Evolutionary conservation across 306 rosid genomes (phyloP), one percentile per base, ranked within the genome.

Genomic region (Lupinus albus): DNA sequence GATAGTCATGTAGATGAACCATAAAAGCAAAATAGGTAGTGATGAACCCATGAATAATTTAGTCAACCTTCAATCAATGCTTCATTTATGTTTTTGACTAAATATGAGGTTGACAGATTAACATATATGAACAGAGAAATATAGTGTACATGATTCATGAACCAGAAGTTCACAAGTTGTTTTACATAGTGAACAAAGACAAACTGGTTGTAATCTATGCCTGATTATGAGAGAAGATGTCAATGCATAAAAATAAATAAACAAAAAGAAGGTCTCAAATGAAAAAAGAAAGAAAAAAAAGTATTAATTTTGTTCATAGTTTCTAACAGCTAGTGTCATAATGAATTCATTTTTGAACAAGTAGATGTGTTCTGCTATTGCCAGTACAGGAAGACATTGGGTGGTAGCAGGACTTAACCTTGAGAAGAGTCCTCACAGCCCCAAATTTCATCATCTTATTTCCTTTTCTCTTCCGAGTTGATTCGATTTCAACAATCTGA

Each of bases 381-480:
- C 85, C 89, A 21, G 67, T 12, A 16, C 82, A 77, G 12, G 35
- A 11, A 47, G 81, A 72, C 8, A 78, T 67, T 61, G 82, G 71
- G 52, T 80, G 42, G 56, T 91, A 91, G 68, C 85, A 85, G 2
- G 91, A 81, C 50, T 67, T 80, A 57, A 82, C 79, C 16, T 81
- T 79, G 47, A 91, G 35, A 9, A 85, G 69, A 47, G 77, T 83
- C 86, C 39, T 91, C 61, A 86, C 64, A 2, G 1, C 74, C 52
- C 49, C 72, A 9, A 85, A 73, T 61, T 77, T 80, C 78, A 11
- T 82, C 60, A n/a, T n/a, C n/a, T n/a, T n/a, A n/a, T 44, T 68
- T 56, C 46, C 72, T 65, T 72, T 85, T 74, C 65, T 83, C 72
- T 79, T 84, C 1, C 35, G 6, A 21, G 30, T 75, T 15, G 68